These are phyloP conservation scores for Lactifluus subvellereus DNA, from an alignment of 768 basidiomycete genomes.

Conservation along the genomic window DNA sequence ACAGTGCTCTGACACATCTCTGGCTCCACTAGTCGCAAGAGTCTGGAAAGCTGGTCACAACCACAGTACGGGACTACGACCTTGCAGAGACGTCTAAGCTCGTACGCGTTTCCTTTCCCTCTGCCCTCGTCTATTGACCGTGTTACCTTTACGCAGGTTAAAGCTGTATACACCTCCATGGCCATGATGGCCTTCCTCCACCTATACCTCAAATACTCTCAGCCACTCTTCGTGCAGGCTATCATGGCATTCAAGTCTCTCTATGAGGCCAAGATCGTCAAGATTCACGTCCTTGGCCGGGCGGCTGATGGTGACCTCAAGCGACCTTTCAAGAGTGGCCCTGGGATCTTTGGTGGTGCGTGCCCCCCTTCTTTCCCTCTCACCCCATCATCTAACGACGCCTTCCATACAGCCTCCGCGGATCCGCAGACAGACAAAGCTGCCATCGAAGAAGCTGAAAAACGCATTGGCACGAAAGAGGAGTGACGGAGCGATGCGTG, in stretches of 20 bases:
- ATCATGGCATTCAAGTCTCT: slow-evolving; percentile 92
- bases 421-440: slow-evolving; percentile 85
- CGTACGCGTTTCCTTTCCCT: slow-evolving; percentile 39
- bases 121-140: slow-evolving; percentile 25
- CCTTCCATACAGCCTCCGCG: slow-evolving; percentile 36
- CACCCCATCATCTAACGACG: slow-evolving; percentile 4
- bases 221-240: slow-evolving; percentile 91
- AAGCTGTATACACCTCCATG: slow-evolving; percentile 63
- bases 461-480: slow-evolving; percentile 74
- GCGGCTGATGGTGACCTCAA: slow-evolving; percentile 80
- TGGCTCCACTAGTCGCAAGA: slow-evolving; percentile 45
- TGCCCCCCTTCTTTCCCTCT: slow-evolving; percentile 6
- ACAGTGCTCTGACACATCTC: not conserved
- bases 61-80: slow-evolving; percentile 92
- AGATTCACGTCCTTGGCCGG: slow-evolving; percentile 77
- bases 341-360: slow-evolving; percentile 68
- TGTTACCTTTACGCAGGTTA: slow-evolving; percentile 44
- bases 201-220: slow-evolving; percentile 90
- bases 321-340: slow-evolving; percentile 76
- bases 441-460: slow-evolving; percentile 83
- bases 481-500: slow-evolving; percentile 5
- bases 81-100: slow-evolving; percentile 81
- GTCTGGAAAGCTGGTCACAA: slow-evolving; percentile 73
- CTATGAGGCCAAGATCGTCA: slow-evolving; percentile 79
- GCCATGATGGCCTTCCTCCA: slow-evolving; percentile 93